phyloP scores from a whole-genome alignment of 2,329 filamentous ascomycete species.

The Epichloe amarillans region DNA sequence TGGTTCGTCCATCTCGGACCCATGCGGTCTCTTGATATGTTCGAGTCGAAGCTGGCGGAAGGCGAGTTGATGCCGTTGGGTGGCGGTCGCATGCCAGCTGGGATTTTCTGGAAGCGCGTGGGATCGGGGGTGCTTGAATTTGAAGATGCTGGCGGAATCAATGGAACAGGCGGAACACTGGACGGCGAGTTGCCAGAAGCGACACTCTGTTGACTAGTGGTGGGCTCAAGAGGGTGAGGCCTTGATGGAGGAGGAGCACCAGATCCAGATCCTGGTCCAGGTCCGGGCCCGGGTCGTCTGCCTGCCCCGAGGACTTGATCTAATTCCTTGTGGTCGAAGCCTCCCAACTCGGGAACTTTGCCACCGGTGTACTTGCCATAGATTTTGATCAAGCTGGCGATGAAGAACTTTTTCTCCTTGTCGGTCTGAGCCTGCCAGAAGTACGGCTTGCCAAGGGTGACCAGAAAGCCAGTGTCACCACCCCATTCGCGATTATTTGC shows the following conservation, averaged over 20 bases:
- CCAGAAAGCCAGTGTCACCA: constrained; percentile 68
- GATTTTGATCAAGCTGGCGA: constrained; percentile 90
- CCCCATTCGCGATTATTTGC: constrained; percentile 61
- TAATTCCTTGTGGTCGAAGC: constrained; percentile 70
- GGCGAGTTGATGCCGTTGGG: constrained; percentile 34
- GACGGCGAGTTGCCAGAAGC: constrained; percentile 8
- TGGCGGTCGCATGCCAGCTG: constrained; percentile 19
- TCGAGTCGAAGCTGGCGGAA: constrained; percentile 37
- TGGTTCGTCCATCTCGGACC: constrained; percentile 34
- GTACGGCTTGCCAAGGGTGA: constrained; percentile 86
- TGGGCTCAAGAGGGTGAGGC: constrained; percentile 16
- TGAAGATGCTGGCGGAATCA: constrained; percentile 9
- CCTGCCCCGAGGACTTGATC: constrained; percentile 57
- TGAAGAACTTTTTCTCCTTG: constrained; percentile 98
- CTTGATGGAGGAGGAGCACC: constrained; percentile 8
- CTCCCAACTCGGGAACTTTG: constrained; percentile 61
- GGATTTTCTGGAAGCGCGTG: constrained; percentile 16
- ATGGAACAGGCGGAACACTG: constrained; percentile 5
- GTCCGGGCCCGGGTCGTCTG: constrained; percentile 23
- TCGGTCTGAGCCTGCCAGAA: constrained; percentile 90
- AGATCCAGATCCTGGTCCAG: constrained; percentile 12
- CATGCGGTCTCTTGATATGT: constrained; percentile 23
- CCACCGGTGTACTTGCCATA: constrained; percentile 93
- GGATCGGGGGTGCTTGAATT: constrained; percentile 12
- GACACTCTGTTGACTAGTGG: constrained; percentile 10